These are phyloP conservation scores for Malassezia restricta DNA, from an alignment of 1,284 basidiomycete species.

Conservation along the genomic window DNA sequence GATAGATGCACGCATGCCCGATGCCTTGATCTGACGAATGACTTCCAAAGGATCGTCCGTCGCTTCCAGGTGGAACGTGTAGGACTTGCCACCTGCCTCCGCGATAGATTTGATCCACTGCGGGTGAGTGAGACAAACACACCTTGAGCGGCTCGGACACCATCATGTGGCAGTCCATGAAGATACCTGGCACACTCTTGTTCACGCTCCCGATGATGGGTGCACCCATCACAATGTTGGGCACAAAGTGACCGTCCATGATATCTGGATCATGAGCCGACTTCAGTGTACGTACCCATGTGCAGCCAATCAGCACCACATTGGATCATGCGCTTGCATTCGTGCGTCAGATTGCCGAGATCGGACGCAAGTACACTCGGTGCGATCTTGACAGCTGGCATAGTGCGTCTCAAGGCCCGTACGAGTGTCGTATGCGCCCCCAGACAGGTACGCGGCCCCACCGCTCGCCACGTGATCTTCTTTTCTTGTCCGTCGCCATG, in stretches of 20 bases:
- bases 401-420: conserved; percentile 3
- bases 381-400: conserved; percentile 41
- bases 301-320: conserved; percentile 45
- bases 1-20: conserved; percentile 42
- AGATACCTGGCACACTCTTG: conserved; percentile 81
- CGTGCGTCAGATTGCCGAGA: conserved; percentile 41
- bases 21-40: conserved; percentile 37
- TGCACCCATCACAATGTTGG: conserved; percentile 65
- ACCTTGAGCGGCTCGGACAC: conserved; percentile 84
- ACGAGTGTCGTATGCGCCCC: background rate
- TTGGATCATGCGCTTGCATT: conserved; percentile 43
- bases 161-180: conserved; percentile 99
- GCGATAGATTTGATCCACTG: conserved; percentile 95
- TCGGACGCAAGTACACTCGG: conserved; percentile 44
- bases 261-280: conserved; percentile 66
- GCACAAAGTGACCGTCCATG: conserved; percentile 74
- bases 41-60: conserved; percentile 44
- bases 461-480: background rate
- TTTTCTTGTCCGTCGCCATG: conserved; percentile 11
- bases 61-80: conserved; percentile 95
- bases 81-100: conserved; percentile 81
- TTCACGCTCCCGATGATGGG: conserved; percentile 78
- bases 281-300: conserved; percentile 58
- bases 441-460: too few relatives aligned
- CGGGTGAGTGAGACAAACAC: conserved; percentile 16